phyloP scores from a whole-genome alignment of 2,329 filamentous ascomycete genomes.

The Paecilomyces dactylethromorphus region DNA sequence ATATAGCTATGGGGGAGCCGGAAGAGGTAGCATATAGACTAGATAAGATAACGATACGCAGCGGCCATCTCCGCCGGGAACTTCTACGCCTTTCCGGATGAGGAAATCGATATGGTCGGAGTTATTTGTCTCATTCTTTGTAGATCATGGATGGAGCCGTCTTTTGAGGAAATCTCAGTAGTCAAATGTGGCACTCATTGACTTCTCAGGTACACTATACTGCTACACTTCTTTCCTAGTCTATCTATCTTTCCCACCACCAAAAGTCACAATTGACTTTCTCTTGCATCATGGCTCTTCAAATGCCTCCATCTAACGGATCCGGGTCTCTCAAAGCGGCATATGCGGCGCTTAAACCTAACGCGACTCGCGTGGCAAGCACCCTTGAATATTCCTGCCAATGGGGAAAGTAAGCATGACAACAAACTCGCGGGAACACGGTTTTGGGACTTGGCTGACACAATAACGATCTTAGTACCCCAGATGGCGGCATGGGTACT shows the following conservation, averaged over 20 bases:
- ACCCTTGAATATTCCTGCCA: conserved; percentile 1
- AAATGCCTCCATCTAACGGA: not conserved
- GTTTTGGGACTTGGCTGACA: not conserved
- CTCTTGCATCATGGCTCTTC: not conserved
- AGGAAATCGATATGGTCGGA: no score
- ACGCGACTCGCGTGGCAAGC: conserved; percentile 1
- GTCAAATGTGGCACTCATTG: no score
- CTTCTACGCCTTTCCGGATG: not conserved
- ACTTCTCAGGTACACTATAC: no score
- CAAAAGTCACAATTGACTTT: no score
- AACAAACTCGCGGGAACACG: not conserved
- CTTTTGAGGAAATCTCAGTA: no score
- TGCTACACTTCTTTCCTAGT: no score
- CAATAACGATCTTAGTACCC: not conserved
- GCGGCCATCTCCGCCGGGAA: not conserved
- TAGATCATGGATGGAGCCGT: no score
- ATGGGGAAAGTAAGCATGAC: conserved; percentile 2
- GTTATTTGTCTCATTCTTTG: no score
- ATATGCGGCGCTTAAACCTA: conserved; percentile 1
- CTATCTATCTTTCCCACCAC: no score
- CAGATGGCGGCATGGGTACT: conserved; percentile 48
- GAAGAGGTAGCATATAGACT: not conserved
- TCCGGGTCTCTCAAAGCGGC: not conserved
- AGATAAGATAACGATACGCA: not conserved
- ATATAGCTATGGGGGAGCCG: not conserved